Conservation (phyloP, 164 flowering plant genomes). For the Stephania cephalantha region DNA sequence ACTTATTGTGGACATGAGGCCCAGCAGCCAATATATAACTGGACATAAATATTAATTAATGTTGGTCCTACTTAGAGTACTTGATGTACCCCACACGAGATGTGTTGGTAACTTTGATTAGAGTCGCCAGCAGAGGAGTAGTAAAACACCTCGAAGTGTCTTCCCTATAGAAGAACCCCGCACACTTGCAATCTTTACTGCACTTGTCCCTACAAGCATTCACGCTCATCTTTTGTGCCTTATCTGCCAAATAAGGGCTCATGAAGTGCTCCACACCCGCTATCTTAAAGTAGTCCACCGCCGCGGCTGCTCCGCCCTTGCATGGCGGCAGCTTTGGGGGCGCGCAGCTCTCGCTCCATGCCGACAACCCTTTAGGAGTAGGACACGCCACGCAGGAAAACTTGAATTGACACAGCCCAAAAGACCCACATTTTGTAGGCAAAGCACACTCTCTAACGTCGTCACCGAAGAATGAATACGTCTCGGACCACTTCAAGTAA, state of each 20-base stretch:
- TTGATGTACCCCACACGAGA: conserved; percentile 23
- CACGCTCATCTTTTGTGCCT: conserved; percentile 17
- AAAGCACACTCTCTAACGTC: conserved; percentile 31
- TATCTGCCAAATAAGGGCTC: conserved; percentile 18
- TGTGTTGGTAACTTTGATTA: conserved; percentile 22
- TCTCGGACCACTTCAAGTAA: neutral
- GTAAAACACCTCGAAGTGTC: conserved; percentile 33
- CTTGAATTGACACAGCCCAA: conserved; percentile 29
- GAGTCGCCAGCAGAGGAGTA: conserved; percentile 26
- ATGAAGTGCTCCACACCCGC: conserved; percentile 40
- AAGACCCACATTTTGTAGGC: conserved; percentile 28
- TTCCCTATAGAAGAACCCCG: conserved; percentile 37
- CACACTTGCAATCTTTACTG: conserved; percentile 37
- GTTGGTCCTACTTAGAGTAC: too few species aligned
- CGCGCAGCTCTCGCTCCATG: conserved; percentile 30
- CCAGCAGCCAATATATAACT: too few species aligned
- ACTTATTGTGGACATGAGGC: too few species aligned
- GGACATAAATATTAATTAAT: too few species aligned
- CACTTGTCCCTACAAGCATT: conserved; percentile 32
- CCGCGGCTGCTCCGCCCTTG: conserved; percentile 3
- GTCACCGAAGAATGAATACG: neutral
- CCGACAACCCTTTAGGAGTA: conserved; percentile 25
- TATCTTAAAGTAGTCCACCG: conserved; percentile 27
- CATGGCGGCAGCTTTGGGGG: conserved; percentile 23
- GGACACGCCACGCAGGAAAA: conserved; percentile 36